A percentile compares a stretch with the other conserved stretches of the same genome.
Conservation (phyloP, 371 early-diverging fungal species). For the Mortierella polycephala region DNA sequence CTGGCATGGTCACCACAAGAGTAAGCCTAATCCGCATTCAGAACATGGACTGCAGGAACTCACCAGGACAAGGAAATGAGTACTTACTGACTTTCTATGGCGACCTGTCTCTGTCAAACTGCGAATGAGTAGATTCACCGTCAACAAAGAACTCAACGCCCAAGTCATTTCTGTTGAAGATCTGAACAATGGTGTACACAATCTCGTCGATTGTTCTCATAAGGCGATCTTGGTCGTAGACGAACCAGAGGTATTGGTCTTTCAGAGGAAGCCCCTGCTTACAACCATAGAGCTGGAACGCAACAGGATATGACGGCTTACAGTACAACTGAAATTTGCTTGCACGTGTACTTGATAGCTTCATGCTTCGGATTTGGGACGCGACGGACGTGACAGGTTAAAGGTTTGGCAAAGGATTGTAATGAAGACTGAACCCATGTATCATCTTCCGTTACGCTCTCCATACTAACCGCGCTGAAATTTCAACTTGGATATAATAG, state of each 20-base stretch:
- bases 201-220: conserved; percentile 48
- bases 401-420: conserved; percentile 20
- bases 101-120: no score
- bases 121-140: conserved; percentile 12
- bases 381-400: conserved; percentile 28
- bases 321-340: neutral
- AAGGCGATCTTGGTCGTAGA: conserved; percentile 46
- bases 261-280: neutral
- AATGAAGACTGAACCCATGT: neutral
- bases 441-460: no score
- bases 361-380: conserved; percentile 34
- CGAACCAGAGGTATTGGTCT: conserved; percentile 33
- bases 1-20: conserved; percentile 50
- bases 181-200: conserved; percentile 25
- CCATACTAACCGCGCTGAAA: neutral
- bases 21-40: conserved; percentile 12
- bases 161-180: conserved; percentile 46
- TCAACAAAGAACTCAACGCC: conserved; percentile 17
- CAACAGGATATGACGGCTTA: neutral
- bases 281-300: neutral
- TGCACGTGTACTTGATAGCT: conserved; percentile 16
- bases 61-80: no score
- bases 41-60: neutral
- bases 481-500: conserved; percentile 10
- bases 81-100: no score